Evolutionary conservation across 345 rosid genomes (phyloP).

Genomic region (Anacardium occidentale): DNA sequence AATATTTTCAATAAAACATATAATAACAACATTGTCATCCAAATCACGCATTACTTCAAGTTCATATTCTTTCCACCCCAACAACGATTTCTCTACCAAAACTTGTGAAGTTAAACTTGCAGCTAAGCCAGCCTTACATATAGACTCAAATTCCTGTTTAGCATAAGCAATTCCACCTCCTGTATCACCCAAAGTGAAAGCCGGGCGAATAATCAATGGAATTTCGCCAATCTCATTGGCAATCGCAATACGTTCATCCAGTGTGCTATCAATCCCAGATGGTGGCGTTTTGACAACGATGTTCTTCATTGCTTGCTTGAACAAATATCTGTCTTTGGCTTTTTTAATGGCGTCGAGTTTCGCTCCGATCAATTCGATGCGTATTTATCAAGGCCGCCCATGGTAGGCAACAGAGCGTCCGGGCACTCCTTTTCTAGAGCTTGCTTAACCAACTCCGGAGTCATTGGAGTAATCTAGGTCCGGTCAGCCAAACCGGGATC

Average conservation of each 20-base stretch:
- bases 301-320: conserved; percentile 83
- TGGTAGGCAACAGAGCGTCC: conserved; percentile 84
- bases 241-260: conserved; percentile 75
- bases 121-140: conserved; percentile 81
- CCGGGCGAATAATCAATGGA: conserved; percentile 92
- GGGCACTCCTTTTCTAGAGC: conserved; percentile 81
- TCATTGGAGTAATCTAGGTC: conserved; percentile 89
- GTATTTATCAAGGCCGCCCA: conserved; percentile 86
- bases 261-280: conserved; percentile 79
- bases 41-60: conserved; percentile 97
- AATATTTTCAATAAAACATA: conserved; percentile 93
- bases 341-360: conserved; percentile 89
- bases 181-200: conserved; percentile 89
- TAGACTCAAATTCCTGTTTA: conserved; percentile 80
- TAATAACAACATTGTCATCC: conserved; percentile 95
- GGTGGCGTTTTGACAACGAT: conserved; percentile 92
- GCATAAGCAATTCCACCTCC: conserved; percentile 98
- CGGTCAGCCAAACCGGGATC: conserved; percentile 88
- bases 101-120: conserved; percentile 89
- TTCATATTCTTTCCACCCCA: conserved; percentile 98
- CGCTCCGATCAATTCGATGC: conserved; percentile 90
- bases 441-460: conserved; percentile 82
- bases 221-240: conserved; percentile 80
- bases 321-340: conserved; percentile 86
- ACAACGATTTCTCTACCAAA: conserved; percentile 88